A percentile compares a stretch with the other conserved stretches of the same genome.
phyloP scores from a whole-genome alignment of 2,329 filamentous ascomycete genomes.

The Diaporthe longicolla region DNA sequence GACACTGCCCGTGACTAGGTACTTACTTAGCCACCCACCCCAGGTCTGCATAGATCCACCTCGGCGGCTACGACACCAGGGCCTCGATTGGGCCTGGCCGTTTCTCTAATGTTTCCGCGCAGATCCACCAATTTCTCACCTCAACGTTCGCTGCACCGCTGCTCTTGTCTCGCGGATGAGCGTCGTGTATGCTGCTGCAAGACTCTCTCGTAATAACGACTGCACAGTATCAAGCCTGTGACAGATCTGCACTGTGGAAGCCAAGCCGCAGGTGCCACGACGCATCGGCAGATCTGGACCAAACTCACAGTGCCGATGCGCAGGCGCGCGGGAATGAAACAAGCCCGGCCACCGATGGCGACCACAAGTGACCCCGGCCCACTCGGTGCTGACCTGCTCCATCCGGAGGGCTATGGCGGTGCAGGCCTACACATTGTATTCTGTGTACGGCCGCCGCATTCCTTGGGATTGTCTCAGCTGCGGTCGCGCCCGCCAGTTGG shows the following conservation, averaged over 20 bases:
- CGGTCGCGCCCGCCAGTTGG: conserved; percentile 7
- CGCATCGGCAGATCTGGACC: neutral
- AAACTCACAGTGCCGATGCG: neutral
- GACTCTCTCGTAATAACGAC: neutral
- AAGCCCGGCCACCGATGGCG: conserved; percentile 5
- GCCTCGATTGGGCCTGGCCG: conserved; percentile 30
- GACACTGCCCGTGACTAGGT: neutral
- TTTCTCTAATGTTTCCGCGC: conserved; percentile 30
- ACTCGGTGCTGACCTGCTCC: neutral
- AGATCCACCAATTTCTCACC: conserved; percentile 33
- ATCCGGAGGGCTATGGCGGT: neutral
- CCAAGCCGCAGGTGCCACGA: neutral
- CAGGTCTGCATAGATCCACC: conserved; percentile 22
- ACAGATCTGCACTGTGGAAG: neutral
- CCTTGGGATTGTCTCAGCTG: conserved; percentile 11
- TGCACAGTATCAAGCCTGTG: neutral
- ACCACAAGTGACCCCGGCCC: neutral
- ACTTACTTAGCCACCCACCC: neutral
- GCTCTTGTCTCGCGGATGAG: neutral
- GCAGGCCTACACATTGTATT: neutral
- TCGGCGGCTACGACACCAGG: conserved; percentile 20
- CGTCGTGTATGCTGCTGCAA: neutral
- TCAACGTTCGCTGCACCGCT: neutral
- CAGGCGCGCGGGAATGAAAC: conserved; percentile 27
- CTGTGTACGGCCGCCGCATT: conserved; percentile 11